Conservation (phyloP, 176 grass and related monocot genomes). For the Neostapfia colusana region DNA sequence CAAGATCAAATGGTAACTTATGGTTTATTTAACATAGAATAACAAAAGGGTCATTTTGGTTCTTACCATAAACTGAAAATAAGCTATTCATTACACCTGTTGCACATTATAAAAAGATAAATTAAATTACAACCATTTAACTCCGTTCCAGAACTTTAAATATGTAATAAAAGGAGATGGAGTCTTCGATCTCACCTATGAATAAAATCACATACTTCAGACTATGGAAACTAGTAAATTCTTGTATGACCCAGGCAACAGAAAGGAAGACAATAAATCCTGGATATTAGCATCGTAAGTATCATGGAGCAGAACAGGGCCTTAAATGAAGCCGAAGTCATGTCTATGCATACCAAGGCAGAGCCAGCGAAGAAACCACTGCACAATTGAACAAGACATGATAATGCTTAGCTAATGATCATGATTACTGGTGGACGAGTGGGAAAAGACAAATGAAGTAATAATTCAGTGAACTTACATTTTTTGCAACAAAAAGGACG, state of each 20-base stretch:
- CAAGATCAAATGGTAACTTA: slow-evolving; percentile 1
- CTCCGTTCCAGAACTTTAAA: slow-evolving; percentile 15
- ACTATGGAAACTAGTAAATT: slow-evolving; percentile 61
- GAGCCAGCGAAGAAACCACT: slow-evolving; percentile 94
- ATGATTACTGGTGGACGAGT: not conserved
- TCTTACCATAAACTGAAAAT: slow-evolving; percentile 96
- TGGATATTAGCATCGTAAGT: slow-evolving; percentile 45
- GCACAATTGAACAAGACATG: slow-evolving; percentile 48
- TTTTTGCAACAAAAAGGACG: slow-evolving; percentile 89
- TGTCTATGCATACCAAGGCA: slow-evolving; percentile 75
- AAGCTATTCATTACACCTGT: slow-evolving; percentile 99
- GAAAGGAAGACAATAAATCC: slow-evolving; percentile 90
- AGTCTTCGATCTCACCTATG: slow-evolving; percentile 60
- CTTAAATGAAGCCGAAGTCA: slow-evolving; percentile 27
- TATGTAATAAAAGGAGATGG: not conserved
- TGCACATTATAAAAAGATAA: slow-evolving; percentile 36
- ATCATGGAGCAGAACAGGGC: slow-evolving; percentile 16
- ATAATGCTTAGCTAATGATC: slow-evolving; percentile 29
- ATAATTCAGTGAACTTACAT: slow-evolving; percentile 54
- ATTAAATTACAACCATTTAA: slow-evolving; percentile 13
- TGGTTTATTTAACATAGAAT: slow-evolving; percentile 23
- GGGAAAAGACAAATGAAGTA: slow-evolving; percentile 6
- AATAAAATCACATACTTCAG: slow-evolving; percentile 95
- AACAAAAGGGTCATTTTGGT: slow-evolving; percentile 2
- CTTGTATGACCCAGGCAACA: slow-evolving; percentile 88